A percentile compares a stretch with the other conserved stretches of the same genome.
These are phyloP conservation scores for Dioszegia aurantiaca DNA, from an alignment of 768 basidiomycete genomes.

Conservation along the genomic window DNA sequence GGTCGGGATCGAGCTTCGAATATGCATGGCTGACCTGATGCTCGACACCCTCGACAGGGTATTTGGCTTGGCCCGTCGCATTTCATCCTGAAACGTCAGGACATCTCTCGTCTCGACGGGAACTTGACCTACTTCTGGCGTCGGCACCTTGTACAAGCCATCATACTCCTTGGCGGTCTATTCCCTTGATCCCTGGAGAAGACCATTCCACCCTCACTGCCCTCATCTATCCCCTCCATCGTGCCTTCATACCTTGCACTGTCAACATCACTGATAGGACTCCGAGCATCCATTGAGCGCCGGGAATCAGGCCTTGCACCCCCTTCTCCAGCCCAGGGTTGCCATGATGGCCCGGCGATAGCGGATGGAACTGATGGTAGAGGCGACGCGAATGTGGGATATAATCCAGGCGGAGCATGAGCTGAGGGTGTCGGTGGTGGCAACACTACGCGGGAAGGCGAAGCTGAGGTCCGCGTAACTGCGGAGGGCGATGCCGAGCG, in stretches of 20 bases:
- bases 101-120: background rate
- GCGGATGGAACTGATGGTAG: background rate
- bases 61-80: constrained; percentile 43
- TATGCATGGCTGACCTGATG: constrained; percentile 36
- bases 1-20: constrained; percentile 45
- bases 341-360: constrained; percentile 8
- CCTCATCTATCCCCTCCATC: constrained; percentile 25
- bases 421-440: constrained; percentile 12
- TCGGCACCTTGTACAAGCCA: constrained; percentile 34
- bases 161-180: constrained; percentile 33
- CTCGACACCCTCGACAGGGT: constrained; percentile 45
- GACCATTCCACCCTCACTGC: constrained; percentile 13
- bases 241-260: constrained; percentile 19
- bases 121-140: constrained; percentile 42
- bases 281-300: constrained; percentile 19
- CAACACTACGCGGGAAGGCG: constrained; percentile 1
- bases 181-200: constrained; percentile 18
- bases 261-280: constrained; percentile 15
- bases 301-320: background rate
- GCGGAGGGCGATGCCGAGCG: constrained; percentile 6
- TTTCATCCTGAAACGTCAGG: constrained; percentile 41
- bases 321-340: constrained; percentile 1
- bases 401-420: constrained; percentile 8
- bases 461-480: background rate
- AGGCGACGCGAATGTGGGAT: constrained; percentile 3